Conservation (phyloP, 78 protist species). For the Chrysochromulina tobinii region DNA sequence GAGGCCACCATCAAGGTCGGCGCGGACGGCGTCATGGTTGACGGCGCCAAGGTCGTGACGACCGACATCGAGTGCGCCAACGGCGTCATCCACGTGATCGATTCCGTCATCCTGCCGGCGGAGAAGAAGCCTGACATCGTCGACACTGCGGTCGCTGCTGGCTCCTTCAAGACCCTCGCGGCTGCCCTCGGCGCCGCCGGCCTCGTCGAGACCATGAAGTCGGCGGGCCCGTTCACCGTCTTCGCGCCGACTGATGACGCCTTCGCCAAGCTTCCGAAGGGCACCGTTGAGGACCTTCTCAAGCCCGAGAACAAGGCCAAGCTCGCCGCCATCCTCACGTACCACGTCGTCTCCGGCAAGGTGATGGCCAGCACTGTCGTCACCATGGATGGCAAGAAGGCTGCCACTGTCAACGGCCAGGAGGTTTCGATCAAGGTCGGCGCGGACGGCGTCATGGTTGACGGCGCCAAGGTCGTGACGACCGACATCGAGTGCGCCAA, state of each 20-base stretch:
- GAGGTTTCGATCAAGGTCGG: neutral
- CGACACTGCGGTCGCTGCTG: neutral
- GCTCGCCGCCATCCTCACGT: neutral
- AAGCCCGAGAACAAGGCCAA: constrained; percentile 3
- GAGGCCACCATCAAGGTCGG: neutral
- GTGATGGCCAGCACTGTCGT: neutral
- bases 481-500: neutral
- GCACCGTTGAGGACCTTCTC: neutral
- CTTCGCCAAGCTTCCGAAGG: neutral
- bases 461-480: neutral
- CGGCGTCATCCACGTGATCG: constrained; percentile 11
- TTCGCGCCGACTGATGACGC: neutral
- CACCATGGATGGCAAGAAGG: neutral
- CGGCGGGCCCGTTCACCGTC: neutral
- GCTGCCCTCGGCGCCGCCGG: neutral
- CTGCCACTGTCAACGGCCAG: neutral
- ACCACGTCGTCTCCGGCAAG: neutral
- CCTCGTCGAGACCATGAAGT: neutral
- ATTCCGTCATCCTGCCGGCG: neutral
- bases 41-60: neutral
- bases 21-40: neutral
- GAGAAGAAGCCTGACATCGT: neutral
- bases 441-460: neutral
- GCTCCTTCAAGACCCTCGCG: neutral
- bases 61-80: neutral